These are phyloP conservation scores for Xanthoconium stramineum DNA, from an alignment of 768 basidiomycete species.

Conservation along the genomic window DNA sequence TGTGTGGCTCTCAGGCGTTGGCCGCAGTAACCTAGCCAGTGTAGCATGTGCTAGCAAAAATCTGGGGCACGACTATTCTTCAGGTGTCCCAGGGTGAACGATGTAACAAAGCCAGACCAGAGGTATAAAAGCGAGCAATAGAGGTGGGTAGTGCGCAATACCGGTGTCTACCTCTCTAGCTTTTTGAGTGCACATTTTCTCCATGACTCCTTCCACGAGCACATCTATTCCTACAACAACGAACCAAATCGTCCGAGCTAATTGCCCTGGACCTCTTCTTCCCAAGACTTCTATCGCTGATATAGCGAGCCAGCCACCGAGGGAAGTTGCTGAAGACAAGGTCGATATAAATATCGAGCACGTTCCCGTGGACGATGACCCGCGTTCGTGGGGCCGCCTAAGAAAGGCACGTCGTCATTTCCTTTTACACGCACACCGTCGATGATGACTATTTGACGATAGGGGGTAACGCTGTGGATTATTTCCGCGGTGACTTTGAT, in stretches of 20 bases:
- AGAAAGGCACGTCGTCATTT: slow-evolving; percentile 45
- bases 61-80: background rate
- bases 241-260: background rate
- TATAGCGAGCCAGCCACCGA: background rate
- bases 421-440: background rate
- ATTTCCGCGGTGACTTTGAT: slow-evolving; percentile 24
- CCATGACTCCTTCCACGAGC: background rate
- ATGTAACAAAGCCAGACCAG: slow-evolving; percentile 1
- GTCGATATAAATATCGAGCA: slow-evolving; percentile 33
- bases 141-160: slow-evolving; percentile 3
- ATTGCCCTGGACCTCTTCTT: background rate
- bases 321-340: slow-evolving; percentile 4
- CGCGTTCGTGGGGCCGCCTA: slow-evolving; percentile 52
- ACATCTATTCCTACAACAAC: slow-evolving; percentile 11
- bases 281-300: background rate
- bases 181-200: slow-evolving; percentile 6
- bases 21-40: slow-evolving; percentile 1
- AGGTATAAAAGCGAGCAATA: slow-evolving; percentile 18
- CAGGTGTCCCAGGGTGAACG: background rate
- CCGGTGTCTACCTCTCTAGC: background rate
- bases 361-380: slow-evolving; percentile 52
- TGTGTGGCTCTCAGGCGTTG: background rate
- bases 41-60: background rate
- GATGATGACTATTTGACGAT: background rate
- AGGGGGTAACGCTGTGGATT: slow-evolving; percentile 29